Evolutionary conservation across 2,329 filamentous ascomycete genomes (phyloP).

Genomic region (Purpureocillium takamizusanense): DNA sequence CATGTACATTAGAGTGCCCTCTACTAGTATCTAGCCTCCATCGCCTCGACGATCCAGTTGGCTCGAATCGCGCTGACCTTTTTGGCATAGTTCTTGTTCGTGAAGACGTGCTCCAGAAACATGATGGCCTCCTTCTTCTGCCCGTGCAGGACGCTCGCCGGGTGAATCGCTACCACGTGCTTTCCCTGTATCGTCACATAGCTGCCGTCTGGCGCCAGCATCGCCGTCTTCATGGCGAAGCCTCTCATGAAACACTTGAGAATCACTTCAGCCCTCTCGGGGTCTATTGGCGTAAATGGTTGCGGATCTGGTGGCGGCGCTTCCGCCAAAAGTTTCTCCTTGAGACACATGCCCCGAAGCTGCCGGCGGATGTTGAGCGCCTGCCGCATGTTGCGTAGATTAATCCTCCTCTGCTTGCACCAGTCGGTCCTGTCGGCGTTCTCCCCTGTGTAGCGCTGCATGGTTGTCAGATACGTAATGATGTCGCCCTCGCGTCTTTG

Average conservation of each 20-base stretch:
- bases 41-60: slow-evolving; percentile 46
- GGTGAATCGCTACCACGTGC: slow-evolving; percentile 53
- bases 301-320: slow-evolving; percentile 42
- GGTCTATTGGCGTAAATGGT: slow-evolving; percentile 43
- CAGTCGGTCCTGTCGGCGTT: slow-evolving; percentile 44
- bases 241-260: slow-evolving; percentile 55
- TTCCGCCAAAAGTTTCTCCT: slow-evolving; percentile 39
- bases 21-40: slow-evolving; percentile 20
- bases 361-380: slow-evolving; percentile 54
- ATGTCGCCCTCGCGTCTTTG: slow-evolving; percentile 55
- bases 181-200: slow-evolving; percentile 53
- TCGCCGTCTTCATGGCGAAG: slow-evolving; percentile 51
- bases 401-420: slow-evolving; percentile 50
- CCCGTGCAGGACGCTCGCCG: slow-evolving; percentile 52
- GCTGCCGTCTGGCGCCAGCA: slow-evolving; percentile 49
- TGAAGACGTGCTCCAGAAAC: slow-evolving; percentile 60
- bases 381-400: slow-evolving; percentile 51
- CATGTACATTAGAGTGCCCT: too few relatives aligned
- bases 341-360: slow-evolving; percentile 45
- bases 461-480: slow-evolving; percentile 54
- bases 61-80: slow-evolving; percentile 55
- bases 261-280: slow-evolving; percentile 43
- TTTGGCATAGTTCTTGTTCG: slow-evolving; percentile 57
- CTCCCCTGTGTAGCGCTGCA: slow-evolving; percentile 52
- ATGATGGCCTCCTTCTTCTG: slow-evolving; percentile 58